These are phyloP conservation scores for Fusarium pseudonygamai DNA, from an alignment of 2,329 filamentous ascomycete species.

Conservation along the genomic window DNA sequence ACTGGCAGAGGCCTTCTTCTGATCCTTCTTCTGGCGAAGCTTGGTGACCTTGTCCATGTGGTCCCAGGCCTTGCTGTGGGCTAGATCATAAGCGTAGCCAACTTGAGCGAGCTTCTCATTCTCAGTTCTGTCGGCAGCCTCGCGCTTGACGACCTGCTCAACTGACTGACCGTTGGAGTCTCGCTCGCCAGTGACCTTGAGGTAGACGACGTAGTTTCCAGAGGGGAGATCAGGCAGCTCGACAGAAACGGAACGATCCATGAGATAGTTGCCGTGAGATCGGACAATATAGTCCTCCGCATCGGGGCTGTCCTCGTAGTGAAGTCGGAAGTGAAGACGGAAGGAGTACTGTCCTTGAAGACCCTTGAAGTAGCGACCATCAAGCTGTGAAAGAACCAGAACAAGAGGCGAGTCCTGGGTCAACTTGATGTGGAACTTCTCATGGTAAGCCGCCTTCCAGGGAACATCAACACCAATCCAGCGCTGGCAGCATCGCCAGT, in stretches of 20 bases:
- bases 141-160: constrained; percentile 65
- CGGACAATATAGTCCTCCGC: constrained; percentile 69
- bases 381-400: constrained; percentile 69
- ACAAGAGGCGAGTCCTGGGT: constrained; percentile 66
- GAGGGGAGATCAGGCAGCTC: constrained; percentile 65
- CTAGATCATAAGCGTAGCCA: constrained; percentile 67
- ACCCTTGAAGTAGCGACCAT: constrained; percentile 69
- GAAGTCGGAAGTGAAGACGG: constrained; percentile 61
- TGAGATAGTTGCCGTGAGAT: constrained; percentile 66
- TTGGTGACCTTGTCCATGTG: constrained; percentile 61
- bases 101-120: constrained; percentile 69
- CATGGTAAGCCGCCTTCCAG: constrained; percentile 69
- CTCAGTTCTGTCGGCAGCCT: constrained; percentile 57
- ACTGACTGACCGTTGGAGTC: constrained; percentile 55
- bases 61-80: constrained; percentile 65
- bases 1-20: constrained; percentile 59
- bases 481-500: constrained; percentile 67
- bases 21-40: constrained; percentile 59
- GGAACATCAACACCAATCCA: constrained; percentile 71
- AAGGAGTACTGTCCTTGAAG: constrained; percentile 67
- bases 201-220: constrained; percentile 66
- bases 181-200: constrained; percentile 63
- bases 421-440: constrained; percentile 68
- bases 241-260: constrained; percentile 67
- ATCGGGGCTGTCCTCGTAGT: constrained; percentile 57